phyloP scores from a whole-genome alignment of 106 monocot species.

The Allium sativum region DNA sequence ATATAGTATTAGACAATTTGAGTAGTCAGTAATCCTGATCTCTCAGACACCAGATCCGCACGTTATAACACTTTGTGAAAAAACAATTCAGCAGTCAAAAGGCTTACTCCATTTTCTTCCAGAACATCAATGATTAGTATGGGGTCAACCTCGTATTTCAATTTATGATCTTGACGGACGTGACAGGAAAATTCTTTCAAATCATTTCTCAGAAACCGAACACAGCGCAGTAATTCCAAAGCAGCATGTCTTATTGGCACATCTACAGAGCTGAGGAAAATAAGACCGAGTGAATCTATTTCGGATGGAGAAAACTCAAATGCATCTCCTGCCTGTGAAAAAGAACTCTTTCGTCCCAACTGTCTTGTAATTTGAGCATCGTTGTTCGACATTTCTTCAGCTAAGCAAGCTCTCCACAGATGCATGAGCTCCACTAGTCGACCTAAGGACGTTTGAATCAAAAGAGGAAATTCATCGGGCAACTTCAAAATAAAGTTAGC shows the following conservation, averaged over 20 bases:
- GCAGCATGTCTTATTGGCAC: slow-evolving; percentile 94
- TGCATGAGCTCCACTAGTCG: slow-evolving; percentile 89
- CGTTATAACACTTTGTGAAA: no score
- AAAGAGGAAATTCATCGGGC: slow-evolving; percentile 97
- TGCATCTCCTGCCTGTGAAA: slow-evolving; percentile 38
- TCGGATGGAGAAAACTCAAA: slow-evolving; percentile 73
- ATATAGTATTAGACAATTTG: no score
- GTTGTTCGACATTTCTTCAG: slow-evolving; percentile 51
- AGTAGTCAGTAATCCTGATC: no score
- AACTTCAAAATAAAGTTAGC: slow-evolving; percentile 86
- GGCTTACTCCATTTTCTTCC: slow-evolving; percentile 96
- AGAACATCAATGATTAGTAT: slow-evolving; percentile 89
- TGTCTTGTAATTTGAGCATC: slow-evolving; percentile 38
- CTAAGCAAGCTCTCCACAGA: slow-evolving; percentile 81
- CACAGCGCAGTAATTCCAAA: slow-evolving; percentile 75
- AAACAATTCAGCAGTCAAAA: neutral
- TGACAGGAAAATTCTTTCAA: slow-evolving; percentile 35
- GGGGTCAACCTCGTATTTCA: slow-evolving; percentile 65
- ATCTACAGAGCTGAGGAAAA: slow-evolving; percentile 96
- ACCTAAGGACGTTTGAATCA: slow-evolving; percentile 83
- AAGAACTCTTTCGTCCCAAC: slow-evolving; percentile 31
- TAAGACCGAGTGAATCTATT: slow-evolving; percentile 95
- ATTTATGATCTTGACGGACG: slow-evolving; percentile 35
- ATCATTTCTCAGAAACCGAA: slow-evolving; percentile 74
- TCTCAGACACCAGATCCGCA: no score